These are phyloP conservation scores for Paracamarosporium sp. DNA, from an alignment of 2,329 filamentous ascomycete species.

Conservation along the genomic window DNA sequence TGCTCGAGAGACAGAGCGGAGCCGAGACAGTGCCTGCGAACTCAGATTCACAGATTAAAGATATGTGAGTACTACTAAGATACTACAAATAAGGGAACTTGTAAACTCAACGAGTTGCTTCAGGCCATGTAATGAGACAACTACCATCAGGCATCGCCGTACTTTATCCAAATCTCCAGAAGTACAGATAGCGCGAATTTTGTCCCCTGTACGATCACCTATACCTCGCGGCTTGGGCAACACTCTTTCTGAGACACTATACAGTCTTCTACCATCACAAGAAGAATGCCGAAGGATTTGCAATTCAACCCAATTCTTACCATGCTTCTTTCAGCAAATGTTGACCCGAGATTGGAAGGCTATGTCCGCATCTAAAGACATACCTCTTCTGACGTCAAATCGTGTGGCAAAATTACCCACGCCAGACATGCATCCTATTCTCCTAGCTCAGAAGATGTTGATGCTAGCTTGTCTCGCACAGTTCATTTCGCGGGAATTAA, in stretches of 20 bases:
- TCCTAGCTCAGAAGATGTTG: slow-evolving; percentile 10
- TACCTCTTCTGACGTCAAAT: not conserved
- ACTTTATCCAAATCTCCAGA: not conserved
- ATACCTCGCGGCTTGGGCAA: not conserved
- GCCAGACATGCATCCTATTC: slow-evolving; percentile 4
- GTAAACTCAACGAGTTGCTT: not conserved
- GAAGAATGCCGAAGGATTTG: slow-evolving; percentile 6
- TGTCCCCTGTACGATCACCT: not conserved
- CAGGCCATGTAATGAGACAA: not conserved
- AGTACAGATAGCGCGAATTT: not conserved
- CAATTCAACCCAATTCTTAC: not conserved
- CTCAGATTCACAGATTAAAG: not conserved
- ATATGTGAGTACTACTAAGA: not conserved
- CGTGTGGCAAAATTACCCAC: not conserved
- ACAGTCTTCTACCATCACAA: not conserved
- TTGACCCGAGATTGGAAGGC: not conserved
- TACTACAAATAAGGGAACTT: too few species aligned
- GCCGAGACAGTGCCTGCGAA: not conserved
- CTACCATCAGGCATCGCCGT: not conserved
- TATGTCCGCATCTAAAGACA: not conserved
- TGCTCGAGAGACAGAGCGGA: not conserved
- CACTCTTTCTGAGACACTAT: slow-evolving; percentile 2
- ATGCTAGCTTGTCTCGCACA: slow-evolving; percentile 8
- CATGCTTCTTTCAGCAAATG: slow-evolving; percentile 12
- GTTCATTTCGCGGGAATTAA: not conserved